Evolutionary conservation across 257 asterid species (phyloP).

Genomic region (Nicotiana paniculata): DNA sequence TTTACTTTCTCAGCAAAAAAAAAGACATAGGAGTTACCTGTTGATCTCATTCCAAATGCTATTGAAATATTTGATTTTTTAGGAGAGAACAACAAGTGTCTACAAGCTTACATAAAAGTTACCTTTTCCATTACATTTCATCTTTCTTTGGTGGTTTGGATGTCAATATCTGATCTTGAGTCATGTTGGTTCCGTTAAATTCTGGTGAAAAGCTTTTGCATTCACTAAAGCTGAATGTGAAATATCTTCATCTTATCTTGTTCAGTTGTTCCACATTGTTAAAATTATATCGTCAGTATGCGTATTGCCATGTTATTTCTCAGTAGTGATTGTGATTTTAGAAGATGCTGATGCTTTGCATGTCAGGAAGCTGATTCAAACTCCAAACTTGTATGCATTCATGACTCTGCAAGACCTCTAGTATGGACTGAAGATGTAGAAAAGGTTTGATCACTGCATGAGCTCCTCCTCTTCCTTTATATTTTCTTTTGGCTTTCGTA

Average conservation of each 20-base stretch:
- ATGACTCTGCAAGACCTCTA: conserved; percentile 98
- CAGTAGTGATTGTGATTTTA: conserved; percentile 9
- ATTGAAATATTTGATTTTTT: not conserved
- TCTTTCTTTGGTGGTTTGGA: not conserved
- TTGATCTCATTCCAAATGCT: conserved; percentile 1
- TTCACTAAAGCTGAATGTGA: not conserved
- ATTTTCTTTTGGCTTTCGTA: not conserved
- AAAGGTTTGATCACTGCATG: conserved; percentile 43
- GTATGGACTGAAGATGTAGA: conserved; percentile 58
- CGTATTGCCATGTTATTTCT: not conserved
- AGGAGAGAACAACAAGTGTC: not conserved
- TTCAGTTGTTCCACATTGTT: not conserved
- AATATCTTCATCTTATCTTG: not conserved
- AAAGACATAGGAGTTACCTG: not conserved
- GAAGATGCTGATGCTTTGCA: conserved; percentile 10
- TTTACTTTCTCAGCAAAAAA: too few species aligned
- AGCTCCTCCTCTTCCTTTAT: not conserved
- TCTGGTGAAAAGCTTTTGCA: not conserved
- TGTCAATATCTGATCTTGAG: not conserved
- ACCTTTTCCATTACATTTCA: not conserved
- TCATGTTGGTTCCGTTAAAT: not conserved
- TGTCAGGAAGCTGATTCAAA: conserved; percentile 64
- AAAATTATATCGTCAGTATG: not conserved
- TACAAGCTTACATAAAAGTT: not conserved
- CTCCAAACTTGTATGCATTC: conserved; percentile 83